phyloP scores from a whole-genome alignment of 306 rosid species.

The Sechiopsis laciniata region DNA sequence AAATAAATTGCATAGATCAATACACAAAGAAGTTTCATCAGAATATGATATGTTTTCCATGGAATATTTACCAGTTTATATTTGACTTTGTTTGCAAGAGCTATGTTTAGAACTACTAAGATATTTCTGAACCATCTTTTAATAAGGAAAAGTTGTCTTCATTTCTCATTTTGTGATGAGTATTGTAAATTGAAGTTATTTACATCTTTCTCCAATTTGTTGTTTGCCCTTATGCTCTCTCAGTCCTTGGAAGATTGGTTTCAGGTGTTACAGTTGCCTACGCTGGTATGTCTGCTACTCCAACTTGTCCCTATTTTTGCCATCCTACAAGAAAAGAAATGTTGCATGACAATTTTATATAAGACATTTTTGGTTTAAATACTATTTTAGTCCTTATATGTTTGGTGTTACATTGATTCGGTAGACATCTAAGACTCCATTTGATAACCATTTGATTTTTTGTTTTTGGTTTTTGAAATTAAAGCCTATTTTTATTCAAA shows the following conservation, averaged over 20 bases:
- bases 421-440: not conserved
- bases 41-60: not conserved
- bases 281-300: slow-evolving; percentile 48
- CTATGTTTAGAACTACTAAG: not conserved
- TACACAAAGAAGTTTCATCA: not conserved
- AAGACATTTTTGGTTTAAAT: not conserved
- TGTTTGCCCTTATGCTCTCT: slow-evolving; percentile 51
- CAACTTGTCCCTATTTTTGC: not conserved
- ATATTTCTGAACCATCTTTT: not conserved
- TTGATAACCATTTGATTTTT: too few species aligned
- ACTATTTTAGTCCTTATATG: not conserved
- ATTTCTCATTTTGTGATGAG: not conserved
- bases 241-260: slow-evolving; percentile 75
- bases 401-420: not conserved
- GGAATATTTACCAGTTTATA: not conserved
- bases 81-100: not conserved
- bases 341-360: not conserved
- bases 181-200: slow-evolving; percentile 10
- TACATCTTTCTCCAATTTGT: slow-evolving; percentile 46
- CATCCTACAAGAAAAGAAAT: slow-evolving; percentile 1
- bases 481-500: too few species aligned
- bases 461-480: too few species aligned
- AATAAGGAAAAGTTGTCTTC: not conserved
- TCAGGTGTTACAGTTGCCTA: slow-evolving; percentile 80
- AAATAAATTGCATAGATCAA: slow-evolving; percentile 14